These are phyloP conservation scores for Monilinia fructicola DNA, from an alignment of 2,329 filamentous ascomycete genomes.

Conservation along the genomic window DNA sequence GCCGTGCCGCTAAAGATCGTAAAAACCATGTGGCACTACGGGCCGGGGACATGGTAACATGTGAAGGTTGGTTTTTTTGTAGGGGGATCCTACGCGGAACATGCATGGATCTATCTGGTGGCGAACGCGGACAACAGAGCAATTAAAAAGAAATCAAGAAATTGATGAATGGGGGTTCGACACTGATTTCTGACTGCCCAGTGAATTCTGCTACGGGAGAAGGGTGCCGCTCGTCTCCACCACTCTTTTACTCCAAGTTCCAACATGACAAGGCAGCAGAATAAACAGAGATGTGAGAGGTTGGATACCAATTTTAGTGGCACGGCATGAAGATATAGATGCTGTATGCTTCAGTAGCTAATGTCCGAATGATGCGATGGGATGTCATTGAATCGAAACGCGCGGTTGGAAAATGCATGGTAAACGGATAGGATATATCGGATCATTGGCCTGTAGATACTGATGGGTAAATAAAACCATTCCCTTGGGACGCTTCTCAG, in stretches of 20 bases:
- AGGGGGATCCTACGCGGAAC: neutral
- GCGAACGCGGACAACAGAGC: neutral
- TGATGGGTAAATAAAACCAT: conserved; percentile 20
- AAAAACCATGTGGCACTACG: conserved; percentile 23
- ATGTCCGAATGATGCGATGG: conserved; percentile 19
- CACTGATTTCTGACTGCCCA: no score
- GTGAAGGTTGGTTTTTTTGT: conserved; percentile 1
- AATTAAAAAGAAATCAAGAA: neutral
- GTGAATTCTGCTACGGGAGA: neutral
- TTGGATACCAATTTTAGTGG: conserved; percentile 4
- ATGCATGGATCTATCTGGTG: neutral
- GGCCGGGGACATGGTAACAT: conserved; percentile 10
- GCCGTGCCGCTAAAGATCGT: conserved; percentile 23
- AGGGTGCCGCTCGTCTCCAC: conserved; percentile 14
- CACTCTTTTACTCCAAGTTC: conserved; percentile 1
- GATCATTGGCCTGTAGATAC: conserved; percentile 8
- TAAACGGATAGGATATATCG: neutral
- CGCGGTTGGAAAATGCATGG: conserved; percentile 19
- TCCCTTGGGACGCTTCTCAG: conserved; percentile 13
- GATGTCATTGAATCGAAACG: conserved; percentile 15
- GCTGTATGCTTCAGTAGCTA: conserved; percentile 10
- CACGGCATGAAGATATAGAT: conserved; percentile 18
- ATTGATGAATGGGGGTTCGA: neutral
- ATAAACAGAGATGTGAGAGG: conserved; percentile 23
- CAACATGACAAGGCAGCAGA: conserved; percentile 23